These are phyloP conservation scores for Hordeum pubiflorum DNA, from an alignment of 202 grass and related monocot species.

Conservation along the genomic window DNA sequence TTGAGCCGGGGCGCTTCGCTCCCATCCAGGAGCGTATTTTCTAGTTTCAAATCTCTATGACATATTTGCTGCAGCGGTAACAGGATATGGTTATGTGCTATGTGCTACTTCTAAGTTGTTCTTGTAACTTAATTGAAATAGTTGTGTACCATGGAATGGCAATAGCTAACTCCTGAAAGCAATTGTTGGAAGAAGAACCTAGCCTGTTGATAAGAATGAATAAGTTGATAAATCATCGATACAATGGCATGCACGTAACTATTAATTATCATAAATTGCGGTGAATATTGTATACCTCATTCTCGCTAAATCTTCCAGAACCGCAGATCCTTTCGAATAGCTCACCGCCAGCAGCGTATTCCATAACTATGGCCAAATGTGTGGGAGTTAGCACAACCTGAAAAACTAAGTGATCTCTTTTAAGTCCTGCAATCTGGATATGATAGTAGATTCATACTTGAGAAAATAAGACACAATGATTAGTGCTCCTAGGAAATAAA, in stretches of 20 bases:
- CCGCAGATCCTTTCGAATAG: conserved; percentile 89
- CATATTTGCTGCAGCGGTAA: conserved; percentile 76
- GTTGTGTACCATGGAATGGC: conserved; percentile 83
- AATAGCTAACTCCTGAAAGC: conserved; percentile 98
- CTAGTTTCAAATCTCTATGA: conserved; percentile 93
- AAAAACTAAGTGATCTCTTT: conserved; percentile 43
- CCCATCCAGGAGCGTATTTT: conserved; percentile 95
- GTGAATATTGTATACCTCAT: conserved; percentile 56
- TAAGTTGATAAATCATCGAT: conserved; percentile 12
- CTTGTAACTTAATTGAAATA: conserved; percentile 4
- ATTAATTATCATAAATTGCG: background rate
- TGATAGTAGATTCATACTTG: conserved; percentile 4
- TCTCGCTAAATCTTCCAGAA: conserved; percentile 88
- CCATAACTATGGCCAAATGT: conserved; percentile 98
- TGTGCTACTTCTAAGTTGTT: background rate
- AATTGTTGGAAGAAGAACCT: conserved; percentile 99
- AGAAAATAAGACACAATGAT: background rate
- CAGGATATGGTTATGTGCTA: conserved; percentile 6
- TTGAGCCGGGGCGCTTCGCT: conserved; percentile 83
- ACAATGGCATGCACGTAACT: background rate
- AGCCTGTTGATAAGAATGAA: conserved; percentile 45
- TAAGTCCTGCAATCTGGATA: conserved; percentile 23
- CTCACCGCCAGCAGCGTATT: conserved; percentile 94
- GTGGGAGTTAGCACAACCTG: conserved; percentile 97
- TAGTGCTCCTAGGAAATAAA: background rate